Evolutionary conservation across 139 green algal genomes (phyloP), one percentile per base, ranked within the genome.

Genomic region (Chlamydomonas sp.): DNA sequence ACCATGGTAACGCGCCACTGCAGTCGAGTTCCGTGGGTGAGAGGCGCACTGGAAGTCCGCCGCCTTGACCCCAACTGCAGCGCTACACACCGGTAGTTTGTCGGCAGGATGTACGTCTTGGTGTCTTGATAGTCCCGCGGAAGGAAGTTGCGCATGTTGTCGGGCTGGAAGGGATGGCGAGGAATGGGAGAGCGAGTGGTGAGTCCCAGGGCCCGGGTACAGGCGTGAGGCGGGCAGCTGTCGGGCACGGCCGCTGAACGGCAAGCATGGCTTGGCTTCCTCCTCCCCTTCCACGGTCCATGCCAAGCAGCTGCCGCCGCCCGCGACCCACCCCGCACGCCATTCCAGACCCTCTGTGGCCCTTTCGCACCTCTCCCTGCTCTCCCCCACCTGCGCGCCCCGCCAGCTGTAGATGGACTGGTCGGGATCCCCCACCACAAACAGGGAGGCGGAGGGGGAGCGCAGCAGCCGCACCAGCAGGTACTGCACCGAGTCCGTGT

Each of bases 321-420:
- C 31, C 31, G 31, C 31, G 31, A 49, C 31, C 31, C 31, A 49
- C 31, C 31, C 31, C 31, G 31, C 31, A 49, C 31, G 31, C 31
- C 31, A 49, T 49, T 49, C 31, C 31, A 49, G 31, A 49, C 31
- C 31, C 31, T 49, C 31, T 49, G 31, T 49, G 31, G 31, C 31
- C 31, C 31, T 49, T 49, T 49, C 31, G 31, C 31, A 49, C 31
- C 31, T 49, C 31, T 49, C 31, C 31, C 57, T 1, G 20, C 64
- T 0, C 63, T 2, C 12, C 4, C 80, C 3, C 72, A 87, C 82
- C 82, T 87, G 61, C n/a, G 89, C 89, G 0, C 91, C 91, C 16
- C 91, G 78, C 92, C 93, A 98, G 60, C 90, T 75, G 89, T 98
- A 98, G 82, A 98, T 98, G 61, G 93, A 86, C 88, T 98, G 96